phyloP scores from a whole-genome alignment of 176 grass and related monocot species.

The Cenchrus americanus region DNA sequence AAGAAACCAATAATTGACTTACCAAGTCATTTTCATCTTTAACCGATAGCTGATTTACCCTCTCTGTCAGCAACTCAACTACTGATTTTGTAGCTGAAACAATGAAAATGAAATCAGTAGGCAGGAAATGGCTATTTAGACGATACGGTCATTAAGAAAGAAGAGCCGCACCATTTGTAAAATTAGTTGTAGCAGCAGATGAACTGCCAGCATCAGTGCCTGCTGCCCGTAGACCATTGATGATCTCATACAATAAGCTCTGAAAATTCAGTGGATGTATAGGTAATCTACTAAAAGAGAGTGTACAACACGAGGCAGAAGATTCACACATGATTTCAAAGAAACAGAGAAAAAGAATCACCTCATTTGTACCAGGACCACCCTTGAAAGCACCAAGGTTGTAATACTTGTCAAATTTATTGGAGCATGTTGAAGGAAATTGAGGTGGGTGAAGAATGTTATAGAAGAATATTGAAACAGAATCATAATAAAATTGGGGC shows the following conservation, averaged over 20 bases:
- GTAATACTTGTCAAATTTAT: constrained; percentile 83
- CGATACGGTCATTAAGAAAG: not conserved
- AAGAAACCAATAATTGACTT: constrained; percentile 40
- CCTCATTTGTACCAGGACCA: constrained; percentile 75
- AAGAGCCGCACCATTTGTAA: constrained; percentile 58
- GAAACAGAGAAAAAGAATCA: constrained; percentile 43
- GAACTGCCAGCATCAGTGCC: constrained; percentile 80
- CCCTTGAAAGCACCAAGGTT: constrained; percentile 72
- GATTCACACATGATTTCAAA: constrained; percentile 21
- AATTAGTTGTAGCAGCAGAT: constrained; percentile 70
- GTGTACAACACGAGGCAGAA: constrained; percentile 15
- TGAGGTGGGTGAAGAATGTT: constrained; percentile 88
- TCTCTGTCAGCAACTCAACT: constrained; percentile 91
- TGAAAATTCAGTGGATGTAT: constrained; percentile 48
- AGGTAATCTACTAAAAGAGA: constrained; percentile 16
- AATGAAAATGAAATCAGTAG: constrained; percentile 42
- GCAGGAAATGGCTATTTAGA: constrained; percentile 2
- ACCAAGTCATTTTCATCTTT: constrained; percentile 86
- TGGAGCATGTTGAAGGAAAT: constrained; percentile 69
- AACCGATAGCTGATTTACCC: constrained; percentile 73
- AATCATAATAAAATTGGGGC: constrained; percentile 98
- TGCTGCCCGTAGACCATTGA: constrained; percentile 72
- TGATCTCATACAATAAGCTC: constrained; percentile 96
- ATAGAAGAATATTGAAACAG: constrained; percentile 99
- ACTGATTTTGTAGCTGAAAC: constrained; percentile 92